Evolutionary conservation across 2,329 filamentous ascomycete species (phyloP).

Genomic region (Fusarium abutilonis): DNA sequence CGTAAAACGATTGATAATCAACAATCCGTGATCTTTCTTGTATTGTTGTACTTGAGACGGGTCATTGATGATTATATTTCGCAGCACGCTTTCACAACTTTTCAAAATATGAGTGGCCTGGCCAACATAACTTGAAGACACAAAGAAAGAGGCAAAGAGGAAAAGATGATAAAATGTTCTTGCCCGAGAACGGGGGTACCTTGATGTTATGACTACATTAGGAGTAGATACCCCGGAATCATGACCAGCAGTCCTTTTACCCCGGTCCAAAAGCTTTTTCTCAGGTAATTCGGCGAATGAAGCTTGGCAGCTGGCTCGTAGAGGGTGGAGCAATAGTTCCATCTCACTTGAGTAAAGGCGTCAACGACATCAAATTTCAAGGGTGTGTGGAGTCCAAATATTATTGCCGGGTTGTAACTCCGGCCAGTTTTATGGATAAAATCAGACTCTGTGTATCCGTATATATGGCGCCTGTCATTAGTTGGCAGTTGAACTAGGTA

Average conservation of each 20-base stretch:
- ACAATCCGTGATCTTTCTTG: background rate
- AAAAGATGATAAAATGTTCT: slow-evolving; percentile 4
- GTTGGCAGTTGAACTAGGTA: background rate
- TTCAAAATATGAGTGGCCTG: slow-evolving; percentile 5
- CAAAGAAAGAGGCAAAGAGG: background rate
- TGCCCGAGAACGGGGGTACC: slow-evolving; percentile 28
- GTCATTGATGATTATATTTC: background rate
- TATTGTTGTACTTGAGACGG: background rate
- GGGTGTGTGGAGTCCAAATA: slow-evolving; percentile 32
- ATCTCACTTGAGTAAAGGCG: slow-evolving; percentile 18
- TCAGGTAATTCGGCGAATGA: slow-evolving; percentile 26
- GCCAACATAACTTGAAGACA: background rate
- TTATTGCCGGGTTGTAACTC: slow-evolving; percentile 42
- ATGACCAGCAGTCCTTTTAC: slow-evolving; percentile 5
- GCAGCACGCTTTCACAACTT: background rate
- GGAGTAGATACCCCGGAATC: slow-evolving; percentile 17
- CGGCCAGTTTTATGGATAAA: slow-evolving; percentile 26
- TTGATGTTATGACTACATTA: slow-evolving; percentile 25
- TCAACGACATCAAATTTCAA: slow-evolving; percentile 24
- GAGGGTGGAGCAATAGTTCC: slow-evolving; percentile 36
- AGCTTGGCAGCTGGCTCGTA: slow-evolving; percentile 12
- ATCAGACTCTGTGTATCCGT: background rate
- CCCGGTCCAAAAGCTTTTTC: background rate
- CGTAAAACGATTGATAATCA: slow-evolving; percentile 37
- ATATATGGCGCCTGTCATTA: background rate